phyloP scores from a whole-genome alignment of 2,329 filamentous ascomycete genomes.

The Calonectria henricotiae region DNA sequence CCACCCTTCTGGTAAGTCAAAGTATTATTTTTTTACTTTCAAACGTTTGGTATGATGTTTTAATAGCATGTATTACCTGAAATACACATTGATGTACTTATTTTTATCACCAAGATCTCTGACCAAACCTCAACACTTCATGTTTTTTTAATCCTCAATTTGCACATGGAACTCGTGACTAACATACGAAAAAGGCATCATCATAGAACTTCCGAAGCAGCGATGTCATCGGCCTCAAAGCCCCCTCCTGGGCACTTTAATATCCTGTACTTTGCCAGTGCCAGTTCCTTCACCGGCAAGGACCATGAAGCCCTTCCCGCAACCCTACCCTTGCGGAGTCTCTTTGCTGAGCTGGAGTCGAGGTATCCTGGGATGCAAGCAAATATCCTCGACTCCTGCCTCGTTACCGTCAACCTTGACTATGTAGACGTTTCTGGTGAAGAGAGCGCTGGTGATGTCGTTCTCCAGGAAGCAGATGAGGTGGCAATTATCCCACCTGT shows the following conservation, averaged over 20 bases:
- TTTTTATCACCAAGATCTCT: slow-evolving; percentile 83
- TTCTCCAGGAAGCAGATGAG: slow-evolving; percentile 83
- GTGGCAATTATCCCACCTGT: slow-evolving; percentile 91
- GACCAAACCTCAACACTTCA: slow-evolving; percentile 59
- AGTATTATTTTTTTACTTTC: slow-evolving; percentile 22
- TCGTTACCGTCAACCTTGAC: slow-evolving; percentile 85
- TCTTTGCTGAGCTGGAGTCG: slow-evolving; percentile 80
- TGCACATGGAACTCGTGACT: slow-evolving; percentile 35
- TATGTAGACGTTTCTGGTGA: slow-evolving; percentile 80
- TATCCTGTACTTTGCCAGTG: slow-evolving; percentile 86
- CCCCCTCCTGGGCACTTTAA: slow-evolving; percentile 79
- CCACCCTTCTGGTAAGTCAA: slow-evolving; percentile 56
- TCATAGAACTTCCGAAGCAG: slow-evolving; percentile 28
- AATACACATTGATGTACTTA: slow-evolving; percentile 69
- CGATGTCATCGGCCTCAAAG: slow-evolving; percentile 62
- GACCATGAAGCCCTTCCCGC: slow-evolving; percentile 77
- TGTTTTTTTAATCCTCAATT: slow-evolving; percentile 26
- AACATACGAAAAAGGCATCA: slow-evolving; percentile 42
- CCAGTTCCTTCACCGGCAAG: slow-evolving; percentile 80
- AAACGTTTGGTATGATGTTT: slow-evolving; percentile 66
- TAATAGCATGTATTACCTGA: slow-evolving; percentile 75
- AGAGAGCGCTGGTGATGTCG: slow-evolving; percentile 59
- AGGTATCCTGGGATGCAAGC: slow-evolving; percentile 79
- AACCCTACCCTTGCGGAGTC: slow-evolving; percentile 73
- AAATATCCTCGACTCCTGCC: slow-evolving; percentile 80